A percentile compares a stretch with the other conserved stretches of the same genome.
phyloP scores from a whole-genome alignment of 2,329 filamentous ascomycete genomes.

The Juglanconis sp. region DNA sequence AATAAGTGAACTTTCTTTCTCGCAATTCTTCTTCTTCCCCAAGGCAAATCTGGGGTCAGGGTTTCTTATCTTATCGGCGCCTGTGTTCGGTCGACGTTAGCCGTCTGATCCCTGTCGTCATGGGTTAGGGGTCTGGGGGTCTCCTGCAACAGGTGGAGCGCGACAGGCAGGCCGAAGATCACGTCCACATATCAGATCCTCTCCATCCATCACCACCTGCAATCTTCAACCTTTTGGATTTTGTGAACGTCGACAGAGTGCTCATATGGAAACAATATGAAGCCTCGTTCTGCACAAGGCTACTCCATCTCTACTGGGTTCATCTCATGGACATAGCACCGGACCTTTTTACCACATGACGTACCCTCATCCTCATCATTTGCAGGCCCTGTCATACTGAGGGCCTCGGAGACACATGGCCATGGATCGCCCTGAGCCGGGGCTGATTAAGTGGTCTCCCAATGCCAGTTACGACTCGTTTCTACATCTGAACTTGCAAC shows the following conservation, averaged over 20 bases:
- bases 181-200: neutral
- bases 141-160: too few relatives aligned
- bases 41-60: neutral
- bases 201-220: neutral
- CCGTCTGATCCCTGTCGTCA: neutral
- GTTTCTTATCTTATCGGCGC: constrained; percentile 8
- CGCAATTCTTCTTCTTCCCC: neutral
- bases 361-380: neutral
- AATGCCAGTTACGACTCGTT: constrained; percentile 58
- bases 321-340: neutral
- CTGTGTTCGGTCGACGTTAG: neutral
- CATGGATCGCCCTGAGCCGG: constrained; percentile 60
- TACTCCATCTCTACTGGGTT: neutral
- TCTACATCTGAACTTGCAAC: constrained; percentile 62
- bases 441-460: constrained; percentile 65
- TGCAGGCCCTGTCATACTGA: neutral
- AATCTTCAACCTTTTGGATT: neutral
- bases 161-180: neutral
- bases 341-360: neutral
- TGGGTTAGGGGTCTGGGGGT: neutral
- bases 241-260: neutral
- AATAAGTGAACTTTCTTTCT: neutral
- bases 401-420: neutral
- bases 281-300: neutral
- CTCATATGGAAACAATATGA: neutral